These are phyloP conservation scores for Cicer yamashitae DNA, from an alignment of 306 rosid genomes.

Conservation along the genomic window DNA sequence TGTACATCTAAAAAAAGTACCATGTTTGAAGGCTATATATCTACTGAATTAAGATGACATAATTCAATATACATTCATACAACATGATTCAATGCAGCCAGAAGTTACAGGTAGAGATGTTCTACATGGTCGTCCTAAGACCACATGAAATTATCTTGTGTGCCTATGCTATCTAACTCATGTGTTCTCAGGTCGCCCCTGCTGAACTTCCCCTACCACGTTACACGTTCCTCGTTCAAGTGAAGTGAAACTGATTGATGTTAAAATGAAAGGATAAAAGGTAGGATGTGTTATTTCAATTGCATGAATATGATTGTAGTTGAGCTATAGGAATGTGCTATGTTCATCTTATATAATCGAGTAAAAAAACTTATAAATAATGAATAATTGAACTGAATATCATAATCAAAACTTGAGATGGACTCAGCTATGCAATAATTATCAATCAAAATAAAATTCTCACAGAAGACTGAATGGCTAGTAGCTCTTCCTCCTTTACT, in stretches of 20 bases:
- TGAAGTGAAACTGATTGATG: background rate
- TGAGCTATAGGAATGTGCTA: conserved; percentile 16
- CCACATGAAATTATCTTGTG: conserved; percentile 44
- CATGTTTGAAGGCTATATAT: conserved; percentile 41
- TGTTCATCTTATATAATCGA: conserved; percentile 1
- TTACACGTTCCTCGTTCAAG: background rate
- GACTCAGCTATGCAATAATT: conserved; percentile 6
- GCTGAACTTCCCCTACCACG: conserved; percentile 52
- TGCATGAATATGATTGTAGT: conserved; percentile 31
- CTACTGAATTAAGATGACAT: background rate
- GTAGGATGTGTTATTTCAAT: conserved; percentile 1
- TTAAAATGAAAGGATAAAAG: background rate
- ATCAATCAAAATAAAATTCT: conserved; percentile 59
- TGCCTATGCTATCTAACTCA: background rate
- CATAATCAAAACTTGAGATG: conserved; percentile 2
- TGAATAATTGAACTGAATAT: background rate
- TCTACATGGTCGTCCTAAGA: conserved; percentile 68
- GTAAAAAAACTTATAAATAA: background rate
- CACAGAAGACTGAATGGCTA: conserved; percentile 63
- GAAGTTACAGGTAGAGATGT: conserved; percentile 52
- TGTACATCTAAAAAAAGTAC: conserved; percentile 43
- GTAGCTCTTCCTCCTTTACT: conserved; percentile 65
- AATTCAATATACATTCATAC: conserved; percentile 25
- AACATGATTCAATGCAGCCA: conserved; percentile 7
- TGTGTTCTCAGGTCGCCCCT: conserved; percentile 99